Evolutionary conservation across 495 filamentous ascomycete species (phyloP).

Genomic region (Halenospora varia): DNA sequence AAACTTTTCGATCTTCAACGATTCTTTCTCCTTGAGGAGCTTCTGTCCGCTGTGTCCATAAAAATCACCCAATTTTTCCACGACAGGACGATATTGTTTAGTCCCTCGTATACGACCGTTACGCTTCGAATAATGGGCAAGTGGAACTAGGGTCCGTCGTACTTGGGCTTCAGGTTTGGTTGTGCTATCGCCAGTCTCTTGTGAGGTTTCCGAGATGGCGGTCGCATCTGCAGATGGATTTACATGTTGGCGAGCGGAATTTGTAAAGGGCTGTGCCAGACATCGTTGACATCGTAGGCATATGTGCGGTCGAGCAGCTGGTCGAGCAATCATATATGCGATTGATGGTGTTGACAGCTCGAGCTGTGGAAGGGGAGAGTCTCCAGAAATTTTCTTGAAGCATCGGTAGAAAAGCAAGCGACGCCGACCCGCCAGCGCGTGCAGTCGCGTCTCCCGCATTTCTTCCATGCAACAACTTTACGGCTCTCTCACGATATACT

Average conservation of each 20-base stretch:
- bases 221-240: conserved; percentile 8
- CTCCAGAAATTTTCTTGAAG: background rate
- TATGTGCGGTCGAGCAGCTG: conserved; percentile 34
- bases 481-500: background rate
- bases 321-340: conserved; percentile 40
- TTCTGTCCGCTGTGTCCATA: conserved; percentile 13
- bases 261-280: conserved; percentile 23
- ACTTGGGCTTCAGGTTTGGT: background rate
- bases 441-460: background rate
- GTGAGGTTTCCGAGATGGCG: background rate
- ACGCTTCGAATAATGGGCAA: background rate
- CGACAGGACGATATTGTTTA: background rate
- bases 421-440: conserved; percentile 10
- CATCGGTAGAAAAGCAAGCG: background rate
- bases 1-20: conserved; percentile 25
- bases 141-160: background rate
- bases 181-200: too few relatives aligned
- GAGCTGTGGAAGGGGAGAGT: too few relatives aligned
- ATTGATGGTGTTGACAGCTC: background rate
- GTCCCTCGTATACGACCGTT: too few relatives aligned
- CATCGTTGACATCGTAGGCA: conserved; percentile 45
- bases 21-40: conserved; percentile 5
- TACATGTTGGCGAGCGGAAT: conserved; percentile 10
- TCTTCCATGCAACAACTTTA: background rate
- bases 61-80: conserved; percentile 2